phyloP scores from a whole-genome alignment of 108 stramenopile species.

The Cyclotella choctawhatcheeana region DNA sequence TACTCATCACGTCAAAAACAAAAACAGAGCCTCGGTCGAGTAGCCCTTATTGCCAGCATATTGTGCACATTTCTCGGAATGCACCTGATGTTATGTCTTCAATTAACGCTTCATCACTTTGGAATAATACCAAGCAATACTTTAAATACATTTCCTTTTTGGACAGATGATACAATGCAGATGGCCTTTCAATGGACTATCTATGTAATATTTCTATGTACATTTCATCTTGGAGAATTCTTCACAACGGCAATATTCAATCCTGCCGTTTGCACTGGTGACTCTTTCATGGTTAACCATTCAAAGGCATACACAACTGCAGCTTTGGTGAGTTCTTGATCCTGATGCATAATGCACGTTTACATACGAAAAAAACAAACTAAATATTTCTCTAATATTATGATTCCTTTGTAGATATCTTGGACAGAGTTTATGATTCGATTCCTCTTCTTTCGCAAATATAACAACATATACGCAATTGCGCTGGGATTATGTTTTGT shows the following conservation, averaged over 20 bases:
- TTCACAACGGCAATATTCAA: conserved; percentile 82
- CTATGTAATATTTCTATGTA: conserved; percentile 67
- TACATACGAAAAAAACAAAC: too few relatives aligned
- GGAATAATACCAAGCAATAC: conserved; percentile 11
- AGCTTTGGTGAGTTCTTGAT: conserved; percentile 57
- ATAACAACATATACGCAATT: conserved; percentile 36
- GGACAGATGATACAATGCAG: conserved; percentile 23
- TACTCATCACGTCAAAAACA: not conserved
- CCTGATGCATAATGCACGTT: not conserved
- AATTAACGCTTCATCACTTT: conserved; percentile 13
- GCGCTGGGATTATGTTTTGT: conserved; percentile 70
- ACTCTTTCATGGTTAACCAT: conserved; percentile 95
- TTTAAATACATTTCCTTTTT: conserved; percentile 3
- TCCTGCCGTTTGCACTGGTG: conserved; percentile 62
- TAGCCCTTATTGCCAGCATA: conserved; percentile 51
- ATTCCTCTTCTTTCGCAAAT: conserved; percentile 57
- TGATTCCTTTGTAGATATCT: conserved; percentile 48
- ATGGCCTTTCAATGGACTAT: conserved; percentile 72
- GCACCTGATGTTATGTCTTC: conserved; percentile 38
- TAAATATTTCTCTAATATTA: not conserved
- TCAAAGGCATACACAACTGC: conserved; percentile 91
- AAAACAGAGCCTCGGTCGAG: conserved; percentile 42
- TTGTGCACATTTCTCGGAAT: conserved; percentile 59
- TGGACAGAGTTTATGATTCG: conserved; percentile 87
- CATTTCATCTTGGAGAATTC: conserved; percentile 90